Evolutionary conservation across 345 rosid genomes (phyloP), one percentile per base, ranked within the genome.

Genomic region (Bretschneidera sinensis): DNA sequence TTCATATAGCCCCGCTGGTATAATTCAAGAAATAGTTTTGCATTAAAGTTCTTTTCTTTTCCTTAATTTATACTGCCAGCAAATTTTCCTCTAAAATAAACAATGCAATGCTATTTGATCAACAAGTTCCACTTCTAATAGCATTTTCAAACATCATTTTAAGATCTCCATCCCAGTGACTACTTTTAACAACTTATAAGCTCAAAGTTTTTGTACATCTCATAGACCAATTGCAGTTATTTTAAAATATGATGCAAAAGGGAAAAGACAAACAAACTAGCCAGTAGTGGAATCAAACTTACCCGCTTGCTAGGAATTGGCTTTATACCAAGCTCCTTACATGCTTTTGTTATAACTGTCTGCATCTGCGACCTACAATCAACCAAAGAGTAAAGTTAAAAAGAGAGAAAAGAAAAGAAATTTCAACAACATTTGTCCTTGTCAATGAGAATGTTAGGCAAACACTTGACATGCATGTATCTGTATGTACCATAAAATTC

Each of bases 291-390:
- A 20, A 62, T 28, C 11, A 17, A 5, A 66, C 88, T 61, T 58
- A 92, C 98, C 71, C 98, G 66, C 79, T 92, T 87, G 72, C 98
- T 85, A 23, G 98, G 91, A 55, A 92, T 63, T 16, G 88, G 85
- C 72, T 84, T 92, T 47, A 89, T 85, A 16, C 85, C 77, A 59
- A 92, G 89, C 82, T 87, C 97, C 51, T 72, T 83, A 64, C 96
- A 82, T 31, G 96, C 94, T 72, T 83, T 92, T 43, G 88, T 74
- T 61, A 89, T 79, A 76, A 92, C 87, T 0, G 96, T 92, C 85
- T 89, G 98, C 97, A 92, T 87, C 79, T 92, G 97, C 23, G 96
- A 85, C 85, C 97, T 92, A 50, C 25, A 71, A 64, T 62, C 51
- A n/a, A n/a, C 70, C 55, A 57, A 5, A 7, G 15, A 39, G 10